Base-by-base conservation (phyloP, 1,284 basidiomycete species). In the Porphyrellus sp. region DNA sequence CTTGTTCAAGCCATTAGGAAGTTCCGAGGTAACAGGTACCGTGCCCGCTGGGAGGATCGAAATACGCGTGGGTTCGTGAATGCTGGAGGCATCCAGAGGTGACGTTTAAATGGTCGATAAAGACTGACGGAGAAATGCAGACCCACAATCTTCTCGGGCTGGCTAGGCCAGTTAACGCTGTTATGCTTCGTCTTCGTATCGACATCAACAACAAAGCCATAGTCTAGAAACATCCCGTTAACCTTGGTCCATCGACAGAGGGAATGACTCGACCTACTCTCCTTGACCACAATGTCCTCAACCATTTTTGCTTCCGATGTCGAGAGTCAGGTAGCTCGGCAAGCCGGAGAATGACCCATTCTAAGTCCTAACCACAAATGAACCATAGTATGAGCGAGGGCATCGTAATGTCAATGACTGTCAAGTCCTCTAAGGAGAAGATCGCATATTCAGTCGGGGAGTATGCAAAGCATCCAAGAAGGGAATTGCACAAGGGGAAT, bases 281-380 rank as follows among this genome's bases (percentile, higher is more conserved):
- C 93, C 70, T 87, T 88, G 2, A 83, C 78, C 30, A 95, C 79
- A 8, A 95, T 69, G 1, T 83, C 82, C 64, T 95, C 89, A 0
- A 77, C 78, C 78, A 5, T 81, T 77, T 64, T 85, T 90, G 11
- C 82, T 77, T 4, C 88, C 89, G 18, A 89, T 71, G 1, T 89
- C 89, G 34, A 95, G 72, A 12, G 89, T 91, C 82, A 97, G 93
- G 65, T 96, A 95, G 12, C 91, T 91, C 11, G 91, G 87, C 16
- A 95, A 71, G 1, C 91, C 65, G 0, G 81, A 83, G 31, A 95
- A 75, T 0, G 90, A 85, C 27, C 83, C 75, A 85, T 87, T 23
- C 65, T 64, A 15, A 68, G 38, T 33, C 60, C 55, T 9, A 25
- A 81, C 76, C 61, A 80, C 73, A 75, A 75, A 30, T 77, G 65